A percentile compares a stretch with the other conserved stretches of the same genome.
These are phyloP conservation scores for Schizonepeta tenuifolia DNA, from an alignment of 257 asterid genomes.

Conservation along the genomic window DNA sequence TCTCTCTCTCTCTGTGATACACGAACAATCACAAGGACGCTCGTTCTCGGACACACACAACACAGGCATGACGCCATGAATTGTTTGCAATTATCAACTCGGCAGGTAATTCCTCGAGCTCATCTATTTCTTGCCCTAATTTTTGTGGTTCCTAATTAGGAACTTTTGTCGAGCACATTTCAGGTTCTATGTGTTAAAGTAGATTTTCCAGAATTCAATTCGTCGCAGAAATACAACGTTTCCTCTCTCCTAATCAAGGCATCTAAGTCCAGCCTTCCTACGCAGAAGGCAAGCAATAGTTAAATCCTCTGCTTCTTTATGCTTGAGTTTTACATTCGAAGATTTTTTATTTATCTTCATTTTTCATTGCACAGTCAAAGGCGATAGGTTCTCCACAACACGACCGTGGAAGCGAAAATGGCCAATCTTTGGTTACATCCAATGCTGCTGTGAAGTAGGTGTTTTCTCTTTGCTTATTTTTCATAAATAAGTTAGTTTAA, in stretches of 20 bases:
- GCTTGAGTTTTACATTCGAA: conserved; percentile 10
- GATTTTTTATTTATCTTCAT: not conserved
- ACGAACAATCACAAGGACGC: no score
- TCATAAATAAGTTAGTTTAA: not conserved
- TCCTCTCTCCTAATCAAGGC: conserved; percentile 31
- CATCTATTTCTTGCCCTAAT: not conserved
- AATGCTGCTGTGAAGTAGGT: conserved; percentile 46
- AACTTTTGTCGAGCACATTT: conserved; percentile 10
- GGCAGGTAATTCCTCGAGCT: conserved; percentile 19
- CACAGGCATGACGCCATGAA: conserved; percentile 15
- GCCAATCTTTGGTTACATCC: conserved; percentile 30
- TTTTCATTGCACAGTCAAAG: conserved; percentile 34
- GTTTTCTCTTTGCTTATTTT: conserved; percentile 6
- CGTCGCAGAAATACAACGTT: conserved; percentile 27
- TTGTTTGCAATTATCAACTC: conserved; percentile 4
- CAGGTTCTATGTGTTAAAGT: conserved; percentile 34
- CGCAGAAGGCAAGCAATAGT: conserved; percentile 44
- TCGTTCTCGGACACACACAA: not conserved
- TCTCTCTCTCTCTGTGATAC: not conserved
- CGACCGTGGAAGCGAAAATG: conserved; percentile 29
- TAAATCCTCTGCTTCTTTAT: not conserved
- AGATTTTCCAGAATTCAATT: conserved; percentile 27
- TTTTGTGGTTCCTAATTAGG: conserved; percentile 17
- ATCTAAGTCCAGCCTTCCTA: conserved; percentile 18
- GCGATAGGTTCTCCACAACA: conserved; percentile 31